Evolutionary conservation across 768 basidiomycete genomes (phyloP), one percentile per base, ranked within the genome.

Genomic region (Boletus tylopilopsis): DNA sequence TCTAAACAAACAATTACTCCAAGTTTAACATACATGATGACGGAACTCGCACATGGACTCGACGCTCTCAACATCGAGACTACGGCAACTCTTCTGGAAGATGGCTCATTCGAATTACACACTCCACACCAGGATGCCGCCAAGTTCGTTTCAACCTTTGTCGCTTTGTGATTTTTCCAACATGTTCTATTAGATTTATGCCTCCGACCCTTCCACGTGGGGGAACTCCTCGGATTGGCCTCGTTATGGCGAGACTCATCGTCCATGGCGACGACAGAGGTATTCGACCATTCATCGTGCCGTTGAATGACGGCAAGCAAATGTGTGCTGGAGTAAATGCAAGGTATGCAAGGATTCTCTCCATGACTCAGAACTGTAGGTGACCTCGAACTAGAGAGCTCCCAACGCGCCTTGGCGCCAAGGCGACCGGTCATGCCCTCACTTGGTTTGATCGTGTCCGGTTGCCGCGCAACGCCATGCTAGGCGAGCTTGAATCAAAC

Each of bases 1-100:
- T 32, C 29, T 42, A 3, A 22, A 30, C 41, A 13, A 10, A 16
- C 18, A 11, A 19, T 13, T 19, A n/a, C 11, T 15, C 16, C 10
- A 32, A 42, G 42, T 15, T 21, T 42, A 21, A 15, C 42, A 15
- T 42, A 42, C 13, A 30, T 42, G 42, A 44, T 44, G 42, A 33
- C 42, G 16, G 42, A 44, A 32, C 16, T 33, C 30, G 32, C 22
- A 10, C 42, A 44, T 13, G 42, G 42, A 23, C 16, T 44, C 12
- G 42, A 44, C 12, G 42, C 42, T 13, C 22, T 44, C 5, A 44
- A 44, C 42, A 33, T 44, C 21, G 42, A 34, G 42, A 44, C 42
- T 9, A 44, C 32, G 34, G 30, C 42, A n/a, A 44, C 42, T 8
- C 21, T 42, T 32, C 42, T 13, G 3, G 42, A 42, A 21, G 42